Evolutionary conservation across 1,139 yeast species (phyloP), one percentile per base, ranked within the genome.

Genomic region (Wickerhamiella pararugosa): DNA sequence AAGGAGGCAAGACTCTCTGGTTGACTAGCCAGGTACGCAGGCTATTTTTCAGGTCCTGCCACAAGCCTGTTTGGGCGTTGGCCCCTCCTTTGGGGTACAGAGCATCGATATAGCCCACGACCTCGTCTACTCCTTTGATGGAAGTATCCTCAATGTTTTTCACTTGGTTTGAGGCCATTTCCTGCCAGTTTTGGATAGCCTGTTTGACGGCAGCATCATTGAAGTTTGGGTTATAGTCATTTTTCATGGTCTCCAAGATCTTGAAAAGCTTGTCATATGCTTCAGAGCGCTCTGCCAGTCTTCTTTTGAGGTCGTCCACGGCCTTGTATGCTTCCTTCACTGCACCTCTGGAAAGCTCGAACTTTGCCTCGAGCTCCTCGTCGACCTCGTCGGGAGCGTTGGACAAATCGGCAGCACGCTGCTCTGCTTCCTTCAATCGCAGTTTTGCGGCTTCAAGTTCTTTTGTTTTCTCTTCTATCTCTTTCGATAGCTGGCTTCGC

Each of bases 181-280:
- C 61, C 45, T 75, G 78, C 61, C 67, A 86, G 0, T 68, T 59
- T 37, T 69, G 65, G 15, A 83, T 78, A 0, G 93, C 78, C 7
- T 66, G 70, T 55, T 83, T 83, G 15, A 87, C 96, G 0, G 87
- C 93, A 5, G 76, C 74, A 59, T 87, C 96, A 56, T 86, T 87
- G 63, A 82, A 84, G 57, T 86, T 86, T 32, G 93, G 95, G 55
- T 87, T 84, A 57, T 83, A 83, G 43, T 76, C 73, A 3, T 64
- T 57, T 26, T 71, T 63, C 62, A 81, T 61, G 6, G 61, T 58
- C 5, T 58, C 57, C 39, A 81, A 58, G 25, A 75, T 62, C 1
- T 46, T 42, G 49, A 75, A 78, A 42, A 49, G 47, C n/a, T 45
- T 43, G 32, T 54, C 51, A 15, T 59, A 53, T 10, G 53, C 51